phyloP scores from a whole-genome alignment of 2,329 filamentous ascomycete genomes.

The Fusarium algeriense region DNA sequence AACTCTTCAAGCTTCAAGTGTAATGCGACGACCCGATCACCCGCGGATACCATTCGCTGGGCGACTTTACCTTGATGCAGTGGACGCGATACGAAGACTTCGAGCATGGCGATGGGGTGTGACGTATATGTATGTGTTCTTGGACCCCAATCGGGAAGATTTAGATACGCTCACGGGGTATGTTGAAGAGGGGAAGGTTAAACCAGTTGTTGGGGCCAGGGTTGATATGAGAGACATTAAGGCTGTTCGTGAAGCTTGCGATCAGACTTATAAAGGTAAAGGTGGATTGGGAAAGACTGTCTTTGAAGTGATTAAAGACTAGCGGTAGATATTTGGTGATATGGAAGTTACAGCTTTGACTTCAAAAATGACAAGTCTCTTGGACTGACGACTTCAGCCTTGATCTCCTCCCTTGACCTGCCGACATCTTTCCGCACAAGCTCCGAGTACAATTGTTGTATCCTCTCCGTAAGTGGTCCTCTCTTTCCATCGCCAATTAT shows the following conservation, averaged over 20 bases:
- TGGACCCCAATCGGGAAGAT: background rate
- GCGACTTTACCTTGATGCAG: background rate
- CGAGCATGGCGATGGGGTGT: background rate
- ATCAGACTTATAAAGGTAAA: fast-evolving
- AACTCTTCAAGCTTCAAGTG: background rate
- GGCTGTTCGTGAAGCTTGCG: background rate
- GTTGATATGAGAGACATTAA: background rate
- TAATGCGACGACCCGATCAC: background rate
- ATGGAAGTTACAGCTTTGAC: background rate
- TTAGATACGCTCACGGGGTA: background rate
- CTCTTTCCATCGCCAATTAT: background rate
- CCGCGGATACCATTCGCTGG: background rate
- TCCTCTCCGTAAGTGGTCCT: background rate
- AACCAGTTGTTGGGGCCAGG: background rate
- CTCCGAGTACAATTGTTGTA: background rate
- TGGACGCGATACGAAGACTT: background rate
- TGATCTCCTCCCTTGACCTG: background rate
- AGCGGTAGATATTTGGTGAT: too few species aligned
- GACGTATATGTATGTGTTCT: background rate
- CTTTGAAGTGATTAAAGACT: fast-evolving
- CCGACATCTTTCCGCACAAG: background rate
- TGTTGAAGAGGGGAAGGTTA: background rate
- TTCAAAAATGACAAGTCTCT: constrained; percentile 3
- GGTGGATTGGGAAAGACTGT: background rate
- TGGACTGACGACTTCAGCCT: background rate